Percentiles rank a stretch among this genome's conserved stretches.
phyloP scores from a whole-genome alignment of 768 basidiomycete species.

The Dacryopinax spathularia region DNA sequence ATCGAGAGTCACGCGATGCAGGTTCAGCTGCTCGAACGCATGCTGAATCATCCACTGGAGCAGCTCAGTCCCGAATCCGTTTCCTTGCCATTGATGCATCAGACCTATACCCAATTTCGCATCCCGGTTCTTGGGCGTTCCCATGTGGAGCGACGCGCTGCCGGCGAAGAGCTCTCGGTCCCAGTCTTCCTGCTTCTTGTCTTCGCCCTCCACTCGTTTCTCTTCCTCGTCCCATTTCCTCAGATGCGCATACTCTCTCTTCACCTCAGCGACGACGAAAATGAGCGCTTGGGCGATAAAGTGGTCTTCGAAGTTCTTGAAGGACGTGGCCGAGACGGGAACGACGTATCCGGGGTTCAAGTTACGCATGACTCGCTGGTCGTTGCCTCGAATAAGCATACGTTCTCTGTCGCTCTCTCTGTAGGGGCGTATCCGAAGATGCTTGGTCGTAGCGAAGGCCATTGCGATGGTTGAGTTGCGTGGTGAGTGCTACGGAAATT shows the following conservation, averaged over 20 bases:
- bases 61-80: constrained; percentile 33
- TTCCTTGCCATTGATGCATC: constrained; percentile 23
- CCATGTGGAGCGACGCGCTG: neutral
- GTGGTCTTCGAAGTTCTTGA: neutral
- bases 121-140: constrained; percentile 19
- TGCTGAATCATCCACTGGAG: constrained; percentile 30
- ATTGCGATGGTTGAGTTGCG: neutral
- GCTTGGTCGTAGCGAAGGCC: neutral
- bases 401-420: neutral
- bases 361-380: neutral
- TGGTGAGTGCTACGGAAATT: neutral
- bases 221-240: neutral
- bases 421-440: neutral
- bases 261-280: neutral
- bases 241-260: neutral
- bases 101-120: constrained; percentile 25
- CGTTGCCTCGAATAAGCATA: neutral
- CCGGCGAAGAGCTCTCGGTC: neutral
- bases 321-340: neutral
- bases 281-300: neutral
- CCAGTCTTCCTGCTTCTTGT: neutral
- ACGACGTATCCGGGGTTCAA: neutral
- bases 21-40: constrained; percentile 27
- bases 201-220: neutral
- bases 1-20: constrained; percentile 31